A percentile compares a stretch with the other conserved stretches of the same genome.
phyloP scores from a whole-genome alignment of 2,329 filamentous ascomycete genomes.

The Penicillium sp. region DNA sequence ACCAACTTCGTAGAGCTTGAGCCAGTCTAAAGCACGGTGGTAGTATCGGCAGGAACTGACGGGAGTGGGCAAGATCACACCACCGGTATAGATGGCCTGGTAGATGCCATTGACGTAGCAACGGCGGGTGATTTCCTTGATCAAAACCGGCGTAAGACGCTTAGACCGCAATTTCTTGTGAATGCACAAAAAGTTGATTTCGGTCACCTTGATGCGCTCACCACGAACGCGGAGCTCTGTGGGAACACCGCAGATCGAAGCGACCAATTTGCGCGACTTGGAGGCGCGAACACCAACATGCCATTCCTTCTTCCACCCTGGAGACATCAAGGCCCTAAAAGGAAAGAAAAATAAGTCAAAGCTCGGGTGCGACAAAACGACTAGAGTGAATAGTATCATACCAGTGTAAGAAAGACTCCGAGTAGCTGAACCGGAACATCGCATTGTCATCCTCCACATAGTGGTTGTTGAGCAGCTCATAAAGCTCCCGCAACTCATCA shows the following conservation, averaged over 20 bases:
- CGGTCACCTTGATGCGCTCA: slow-evolving; percentile 68
- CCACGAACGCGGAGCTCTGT: slow-evolving; percentile 73
- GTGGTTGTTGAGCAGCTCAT: slow-evolving; percentile 83
- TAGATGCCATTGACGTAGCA: slow-evolving; percentile 82
- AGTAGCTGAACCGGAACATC: slow-evolving; percentile 98
- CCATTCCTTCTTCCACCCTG: slow-evolving; percentile 90
- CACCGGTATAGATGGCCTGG: slow-evolving; percentile 94
- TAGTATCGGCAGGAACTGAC: slow-evolving; percentile 93
- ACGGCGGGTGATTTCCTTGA: slow-evolving; percentile 93
- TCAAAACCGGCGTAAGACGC: slow-evolving; percentile 84
- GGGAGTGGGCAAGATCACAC: slow-evolving; percentile 82
- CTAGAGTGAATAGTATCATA: slow-evolving; percentile 29
- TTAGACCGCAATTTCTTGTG: slow-evolving; percentile 97
- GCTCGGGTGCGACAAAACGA: background rate
- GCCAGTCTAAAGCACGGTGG: slow-evolving; percentile 89
- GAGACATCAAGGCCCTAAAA: slow-evolving; percentile 79
- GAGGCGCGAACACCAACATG: slow-evolving; percentile 86
- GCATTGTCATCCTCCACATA: slow-evolving; percentile 97
- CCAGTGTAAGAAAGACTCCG: slow-evolving; percentile 81
- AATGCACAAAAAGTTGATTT: slow-evolving; percentile 97
- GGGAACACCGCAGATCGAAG: slow-evolving; percentile 92
- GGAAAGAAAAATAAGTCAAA: background rate
- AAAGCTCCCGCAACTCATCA: slow-evolving; percentile 77
- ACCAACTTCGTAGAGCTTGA: slow-evolving; percentile 88
- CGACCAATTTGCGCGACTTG: slow-evolving; percentile 79